Base-by-base conservation (phyloP, 1,284 basidiomycete genomes). In the Ganoderma multipileum region DNA sequence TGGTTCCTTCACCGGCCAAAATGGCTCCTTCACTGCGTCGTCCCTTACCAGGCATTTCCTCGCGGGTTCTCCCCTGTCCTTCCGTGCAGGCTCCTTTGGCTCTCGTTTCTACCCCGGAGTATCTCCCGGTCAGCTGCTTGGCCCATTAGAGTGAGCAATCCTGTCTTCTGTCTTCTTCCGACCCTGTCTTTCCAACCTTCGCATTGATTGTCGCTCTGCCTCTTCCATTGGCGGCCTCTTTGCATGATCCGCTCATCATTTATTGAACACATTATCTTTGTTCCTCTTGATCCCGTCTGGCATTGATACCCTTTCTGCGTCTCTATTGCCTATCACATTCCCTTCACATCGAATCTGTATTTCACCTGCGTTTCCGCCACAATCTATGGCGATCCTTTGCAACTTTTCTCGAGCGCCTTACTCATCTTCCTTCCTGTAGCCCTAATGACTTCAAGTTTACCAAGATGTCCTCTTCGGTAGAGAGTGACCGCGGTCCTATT, bases 31-130 rank as follows among this genome's bases (percentile, higher is more conserved):
- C 80, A 60, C 36, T 18, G 82, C 89, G 28, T 86, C 88, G 14
- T 88, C 88, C 0, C 91, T 88, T 80, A 86, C 87, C 55, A 82
- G 88, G 61, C 85, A 89, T 73, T 88, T 91, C 76, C 81, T 92
- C 14, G 90, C 90, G 65, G 61, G 38, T 30, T 92, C 91, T 0
- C 91, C 91, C 62, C 82, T 91, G 62, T 92, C 91, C 16, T 92
- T 89, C 86, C 83, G 88, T 3, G 82, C 84, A 0, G 87, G 86
- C 52, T 91, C 89, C 0, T 87, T 87, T 70, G 89, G 88, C 8
- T 90, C 83, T 42, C 82, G 89, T 11, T 86, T 89, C 78, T 86
- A 87, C 65, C 85, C 88, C 16, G 87, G 86, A 38, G 85, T 83
- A 64, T 87, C 89, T 1, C 90, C 91, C 0, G 88, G 87, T 0